Conservation (phyloP, 2,329 filamentous ascomycete genomes). For the Lachnellula subtilissima region DNA sequence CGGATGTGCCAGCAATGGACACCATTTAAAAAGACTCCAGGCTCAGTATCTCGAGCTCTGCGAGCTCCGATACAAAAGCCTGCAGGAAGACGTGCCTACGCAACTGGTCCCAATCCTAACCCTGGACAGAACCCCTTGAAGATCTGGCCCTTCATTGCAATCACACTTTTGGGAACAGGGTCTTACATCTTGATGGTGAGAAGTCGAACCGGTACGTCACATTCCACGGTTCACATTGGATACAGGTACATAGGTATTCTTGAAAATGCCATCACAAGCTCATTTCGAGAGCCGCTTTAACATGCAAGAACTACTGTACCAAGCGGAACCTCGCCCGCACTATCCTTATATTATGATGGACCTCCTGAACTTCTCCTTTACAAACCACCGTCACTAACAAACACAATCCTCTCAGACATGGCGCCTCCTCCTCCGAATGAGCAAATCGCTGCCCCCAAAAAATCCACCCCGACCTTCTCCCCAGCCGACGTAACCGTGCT, state of each 20-base stretch:
- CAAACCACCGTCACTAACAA: conserved; percentile 3
- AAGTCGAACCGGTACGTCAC: conserved; percentile 36
- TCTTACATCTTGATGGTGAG: conserved; percentile 48
- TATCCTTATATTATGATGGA: background rate
- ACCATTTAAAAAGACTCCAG: conserved; percentile 13
- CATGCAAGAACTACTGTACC: background rate
- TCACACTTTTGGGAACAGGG: conserved; percentile 43
- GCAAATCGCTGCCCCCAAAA: conserved; percentile 45
- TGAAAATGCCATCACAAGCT: background rate
- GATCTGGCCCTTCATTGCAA: conserved; percentile 35
- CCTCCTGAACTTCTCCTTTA: background rate
- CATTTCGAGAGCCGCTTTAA: conserved; percentile 28
- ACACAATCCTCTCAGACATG: conserved; percentile 34
- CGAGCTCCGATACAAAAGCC: conserved; percentile 14
- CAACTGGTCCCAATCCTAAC: conserved; percentile 26
- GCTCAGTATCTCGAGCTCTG: conserved; percentile 17
- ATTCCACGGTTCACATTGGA: background rate
- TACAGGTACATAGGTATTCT: background rate
- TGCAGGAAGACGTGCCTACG: conserved; percentile 22
- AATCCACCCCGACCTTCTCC: conserved; percentile 65
- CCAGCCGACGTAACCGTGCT: conserved; percentile 78
- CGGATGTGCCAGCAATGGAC: conserved; percentile 22
- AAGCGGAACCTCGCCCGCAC: background rate
- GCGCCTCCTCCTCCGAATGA: conserved; percentile 24
- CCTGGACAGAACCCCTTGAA: conserved; percentile 32